These are phyloP conservation scores for Syncephalastrum monosporum DNA, from an alignment of 371 early-diverging fungal species.

Conservation along the genomic window DNA sequence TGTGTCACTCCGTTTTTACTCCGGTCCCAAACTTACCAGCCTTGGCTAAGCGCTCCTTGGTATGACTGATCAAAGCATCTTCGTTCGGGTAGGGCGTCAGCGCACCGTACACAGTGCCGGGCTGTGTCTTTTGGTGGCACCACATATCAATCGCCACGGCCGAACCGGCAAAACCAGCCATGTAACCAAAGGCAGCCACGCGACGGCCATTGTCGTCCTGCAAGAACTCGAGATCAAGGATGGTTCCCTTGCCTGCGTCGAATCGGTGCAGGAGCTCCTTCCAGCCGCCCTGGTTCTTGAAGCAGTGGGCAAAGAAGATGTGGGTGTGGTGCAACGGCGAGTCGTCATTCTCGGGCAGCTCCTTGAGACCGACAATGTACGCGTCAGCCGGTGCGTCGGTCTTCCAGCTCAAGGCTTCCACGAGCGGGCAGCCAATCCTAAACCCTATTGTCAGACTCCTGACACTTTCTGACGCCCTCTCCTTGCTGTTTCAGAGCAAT, in stretches of 20 bases:
- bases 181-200: constrained; percentile 96
- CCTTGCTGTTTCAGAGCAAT: constrained; percentile 5
- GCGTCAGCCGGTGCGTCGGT: constrained; percentile 84
- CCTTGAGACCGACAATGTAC: constrained; percentile 94
- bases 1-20: background rate
- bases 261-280: constrained; percentile 85
- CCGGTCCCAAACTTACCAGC: constrained; percentile 52
- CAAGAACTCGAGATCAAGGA: constrained; percentile 95
- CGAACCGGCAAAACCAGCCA: constrained; percentile 95
- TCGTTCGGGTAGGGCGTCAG: constrained; percentile 88
- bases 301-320: constrained; percentile 98
- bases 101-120: constrained; percentile 56
- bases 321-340: constrained; percentile 92
- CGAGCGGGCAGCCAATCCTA: constrained; percentile 82
- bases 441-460: background rate
- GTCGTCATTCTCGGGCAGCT: constrained; percentile 91
- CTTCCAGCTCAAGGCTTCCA: constrained; percentile 80
- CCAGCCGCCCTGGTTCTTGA: constrained; percentile 95
- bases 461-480: background rate
- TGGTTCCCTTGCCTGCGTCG: constrained; percentile 81
- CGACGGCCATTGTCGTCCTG: constrained; percentile 81
- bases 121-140: constrained; percentile 72
- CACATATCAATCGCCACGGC: constrained; percentile 92
- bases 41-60: constrained; percentile 66
- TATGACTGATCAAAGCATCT: constrained; percentile 69